Percentiles rank a stretch among this genome's conserved stretches.
Conservation (phyloP, 345 rosid species). For the Euclidium syriacum region DNA sequence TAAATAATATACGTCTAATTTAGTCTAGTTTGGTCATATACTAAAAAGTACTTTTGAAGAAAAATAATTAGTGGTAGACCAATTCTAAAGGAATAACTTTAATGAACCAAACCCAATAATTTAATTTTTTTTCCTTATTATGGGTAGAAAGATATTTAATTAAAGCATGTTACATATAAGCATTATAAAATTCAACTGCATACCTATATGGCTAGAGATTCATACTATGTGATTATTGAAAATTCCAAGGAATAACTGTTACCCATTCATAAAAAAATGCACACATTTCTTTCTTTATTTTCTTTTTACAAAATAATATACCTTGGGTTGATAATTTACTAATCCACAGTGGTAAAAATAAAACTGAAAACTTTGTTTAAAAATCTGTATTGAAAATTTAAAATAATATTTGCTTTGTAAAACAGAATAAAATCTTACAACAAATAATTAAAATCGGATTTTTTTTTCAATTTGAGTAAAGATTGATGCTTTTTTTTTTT, state of each 20-base stretch:
- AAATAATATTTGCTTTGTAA: too few species aligned
- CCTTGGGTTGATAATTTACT: too few species aligned
- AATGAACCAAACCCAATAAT: neutral
- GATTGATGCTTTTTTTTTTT: too few species aligned
- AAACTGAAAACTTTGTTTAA: too few species aligned
- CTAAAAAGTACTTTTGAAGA: conserved; percentile 3
- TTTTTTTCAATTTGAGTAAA: neutral
- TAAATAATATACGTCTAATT: neutral
- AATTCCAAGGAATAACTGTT: conserved; percentile 28
- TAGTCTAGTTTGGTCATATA: neutral
- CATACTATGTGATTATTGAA: conserved; percentile 5
- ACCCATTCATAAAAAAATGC: neutral
- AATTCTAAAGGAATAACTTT: neutral
- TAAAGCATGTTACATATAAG: neutral
- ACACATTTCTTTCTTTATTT: neutral
- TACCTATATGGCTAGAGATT: neutral
- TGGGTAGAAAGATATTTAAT: neutral
- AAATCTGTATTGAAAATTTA: too few species aligned
- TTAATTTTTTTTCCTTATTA: neutral
- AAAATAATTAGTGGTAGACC: conserved; percentile 15
- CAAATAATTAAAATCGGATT: neutral
- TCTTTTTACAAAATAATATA: too few species aligned
- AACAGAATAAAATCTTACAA: too few species aligned
- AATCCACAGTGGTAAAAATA: too few species aligned
- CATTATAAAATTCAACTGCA: neutral